These are phyloP conservation scores for Fusarium cyanostomum DNA, from an alignment of 2,329 filamentous ascomycete genomes.

Conservation along the genomic window DNA sequence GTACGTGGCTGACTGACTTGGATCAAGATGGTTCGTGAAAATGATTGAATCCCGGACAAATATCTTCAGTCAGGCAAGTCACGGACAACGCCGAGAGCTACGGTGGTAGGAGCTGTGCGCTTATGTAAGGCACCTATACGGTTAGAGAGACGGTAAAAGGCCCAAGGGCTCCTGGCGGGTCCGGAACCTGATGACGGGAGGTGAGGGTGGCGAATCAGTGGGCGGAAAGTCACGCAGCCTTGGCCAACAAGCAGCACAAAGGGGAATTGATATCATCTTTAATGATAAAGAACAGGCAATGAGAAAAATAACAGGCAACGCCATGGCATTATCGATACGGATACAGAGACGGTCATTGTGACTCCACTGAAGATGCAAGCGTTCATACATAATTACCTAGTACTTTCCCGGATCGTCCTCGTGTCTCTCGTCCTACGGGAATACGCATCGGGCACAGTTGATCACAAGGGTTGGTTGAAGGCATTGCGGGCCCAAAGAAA, in stretches of 20 bases:
- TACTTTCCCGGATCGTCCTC: neutral
- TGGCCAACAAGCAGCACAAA: neutral
- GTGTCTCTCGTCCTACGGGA: slow-evolving; percentile 3
- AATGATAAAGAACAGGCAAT: neutral
- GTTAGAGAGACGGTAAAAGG: slow-evolving; percentile 6
- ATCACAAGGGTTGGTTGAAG: slow-evolving; percentile 7
- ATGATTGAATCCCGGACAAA: slow-evolving; percentile 7
- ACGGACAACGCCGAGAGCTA: slow-evolving; percentile 36
- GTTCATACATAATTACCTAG: neutral
- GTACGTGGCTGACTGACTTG: slow-evolving; percentile 12
- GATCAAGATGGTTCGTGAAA: neutral
- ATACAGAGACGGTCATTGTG: neutral
- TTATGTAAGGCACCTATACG: slow-evolving; percentile 31
- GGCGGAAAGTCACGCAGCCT: slow-evolving; percentile 26
- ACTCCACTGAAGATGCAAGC: slow-evolving; percentile 12
- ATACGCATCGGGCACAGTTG: slow-evolving; percentile 14
- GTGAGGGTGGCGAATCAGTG: slow-evolving; percentile 33
- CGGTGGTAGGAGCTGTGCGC: neutral
- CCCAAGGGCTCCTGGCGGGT: slow-evolving; percentile 6
- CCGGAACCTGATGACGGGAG: neutral
- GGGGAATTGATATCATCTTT: neutral
- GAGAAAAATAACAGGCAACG: neutral
- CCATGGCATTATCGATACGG: neutral
- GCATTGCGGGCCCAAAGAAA: neutral
- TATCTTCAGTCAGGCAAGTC: slow-evolving; percentile 13